phyloP scores from a whole-genome alignment of 768 basidiomycete genomes.

The Suillus clintonianus region DNA sequence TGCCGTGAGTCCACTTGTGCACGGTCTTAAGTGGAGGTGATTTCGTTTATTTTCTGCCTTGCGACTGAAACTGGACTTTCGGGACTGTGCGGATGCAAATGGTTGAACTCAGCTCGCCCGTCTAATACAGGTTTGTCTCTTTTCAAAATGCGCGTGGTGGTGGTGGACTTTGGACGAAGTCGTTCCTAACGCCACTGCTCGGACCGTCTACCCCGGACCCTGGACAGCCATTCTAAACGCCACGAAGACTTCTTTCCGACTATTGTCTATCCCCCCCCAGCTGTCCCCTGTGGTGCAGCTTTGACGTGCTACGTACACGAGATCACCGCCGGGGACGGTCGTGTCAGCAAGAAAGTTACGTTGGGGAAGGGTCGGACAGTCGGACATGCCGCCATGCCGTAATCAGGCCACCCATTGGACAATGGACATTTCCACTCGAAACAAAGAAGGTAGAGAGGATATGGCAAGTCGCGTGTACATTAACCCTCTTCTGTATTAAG shows the following conservation, averaged over 20 bases:
- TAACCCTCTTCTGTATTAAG: neutral
- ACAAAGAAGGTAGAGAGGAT: neutral
- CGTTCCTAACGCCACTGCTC: neutral
- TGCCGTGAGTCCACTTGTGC: neutral
- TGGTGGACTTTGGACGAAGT: neutral
- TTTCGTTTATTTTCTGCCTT: too few relatives aligned
- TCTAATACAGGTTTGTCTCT: too few relatives aligned
- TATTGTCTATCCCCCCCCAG: neutral
- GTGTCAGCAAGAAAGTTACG: neutral
- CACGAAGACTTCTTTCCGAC: constrained; percentile 2
- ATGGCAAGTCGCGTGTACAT: neutral
- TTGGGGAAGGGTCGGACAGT: neutral
- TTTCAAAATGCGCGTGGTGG: too few relatives aligned
- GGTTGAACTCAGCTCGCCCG: too few relatives aligned
- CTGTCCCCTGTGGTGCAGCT: neutral
- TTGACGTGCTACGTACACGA: neutral
- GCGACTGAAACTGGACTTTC: neutral
- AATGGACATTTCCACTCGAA: neutral
- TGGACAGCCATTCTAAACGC: constrained; percentile 2
- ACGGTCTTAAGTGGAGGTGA: too few relatives aligned
- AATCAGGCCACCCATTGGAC: neutral
- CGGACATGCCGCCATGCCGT: neutral
- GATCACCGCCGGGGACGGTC: neutral
- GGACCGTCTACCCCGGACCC: neutral
- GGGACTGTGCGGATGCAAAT: neutral